phyloP scores from a whole-genome alignment of 495 filamentous ascomycete genomes.

The Lasiosphaeris hirsuta region DNA sequence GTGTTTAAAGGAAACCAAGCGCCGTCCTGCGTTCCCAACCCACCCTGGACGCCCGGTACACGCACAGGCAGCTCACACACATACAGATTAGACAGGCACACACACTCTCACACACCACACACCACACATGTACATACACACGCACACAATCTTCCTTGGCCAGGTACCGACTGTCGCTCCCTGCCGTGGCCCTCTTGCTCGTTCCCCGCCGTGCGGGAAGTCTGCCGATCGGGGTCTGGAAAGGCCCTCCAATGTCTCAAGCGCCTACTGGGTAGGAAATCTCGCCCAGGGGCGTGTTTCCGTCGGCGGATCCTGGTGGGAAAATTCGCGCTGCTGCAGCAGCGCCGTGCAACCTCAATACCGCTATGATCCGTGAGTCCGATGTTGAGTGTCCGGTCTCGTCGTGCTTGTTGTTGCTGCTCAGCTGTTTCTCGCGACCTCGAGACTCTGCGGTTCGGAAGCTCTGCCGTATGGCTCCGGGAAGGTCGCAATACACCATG shows the following conservation, averaged over 20 bases:
- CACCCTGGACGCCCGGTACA: slow-evolving; percentile 14
- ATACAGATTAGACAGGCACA: background rate
- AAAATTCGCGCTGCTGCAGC: slow-evolving; percentile 31
- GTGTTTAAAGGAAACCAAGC: slow-evolving; percentile 21
- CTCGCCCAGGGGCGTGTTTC: slow-evolving; percentile 10
- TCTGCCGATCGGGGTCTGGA: no score
- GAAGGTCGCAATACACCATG: slow-evolving; percentile 25
- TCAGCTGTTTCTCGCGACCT: background rate
- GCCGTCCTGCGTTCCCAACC: slow-evolving; percentile 9
- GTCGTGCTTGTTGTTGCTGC: slow-evolving; percentile 8
- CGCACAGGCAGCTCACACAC: slow-evolving; percentile 1
- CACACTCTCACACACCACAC: slow-evolving; percentile 4
- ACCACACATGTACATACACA: background rate
- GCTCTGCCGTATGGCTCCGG: slow-evolving; percentile 26
- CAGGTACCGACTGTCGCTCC: background rate
- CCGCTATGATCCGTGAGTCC: slow-evolving; percentile 23
- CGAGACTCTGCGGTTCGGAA: slow-evolving; percentile 17
- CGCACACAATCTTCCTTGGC: background rate
- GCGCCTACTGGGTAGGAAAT: slow-evolving; percentile 7
- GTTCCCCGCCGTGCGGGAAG: background rate
- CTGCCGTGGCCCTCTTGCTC: background rate
- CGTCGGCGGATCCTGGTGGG: slow-evolving; percentile 16
- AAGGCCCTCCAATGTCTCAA: slow-evolving; percentile 11
- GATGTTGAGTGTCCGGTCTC: slow-evolving; percentile 16
- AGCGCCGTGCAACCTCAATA: slow-evolving; percentile 36